Conservation (phyloP, 2,329 filamentous ascomycete genomes). For the Lachnellula subtilissima region DNA sequence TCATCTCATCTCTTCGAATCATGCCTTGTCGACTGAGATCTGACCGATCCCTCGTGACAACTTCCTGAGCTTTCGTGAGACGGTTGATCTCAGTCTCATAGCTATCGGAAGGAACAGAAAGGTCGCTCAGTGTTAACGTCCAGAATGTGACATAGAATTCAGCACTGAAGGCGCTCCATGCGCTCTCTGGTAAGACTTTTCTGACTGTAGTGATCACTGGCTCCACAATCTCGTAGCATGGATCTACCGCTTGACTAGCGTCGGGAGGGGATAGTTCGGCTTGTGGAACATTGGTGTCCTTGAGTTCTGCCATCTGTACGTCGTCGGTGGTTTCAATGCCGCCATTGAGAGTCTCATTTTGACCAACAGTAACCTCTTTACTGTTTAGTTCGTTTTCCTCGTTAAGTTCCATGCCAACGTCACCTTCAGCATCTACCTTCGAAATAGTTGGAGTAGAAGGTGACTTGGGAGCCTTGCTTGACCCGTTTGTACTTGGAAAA, state of each 20-base stretch:
- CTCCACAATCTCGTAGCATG: conserved; percentile 65
- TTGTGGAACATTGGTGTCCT: conserved; percentile 22
- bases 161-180: conserved; percentile 67
- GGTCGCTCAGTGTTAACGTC: conserved; percentile 78
- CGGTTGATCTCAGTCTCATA: conserved; percentile 73
- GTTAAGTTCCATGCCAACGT: conserved; percentile 37
- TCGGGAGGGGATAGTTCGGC: conserved; percentile 30
- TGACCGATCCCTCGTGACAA: conserved; percentile 64
- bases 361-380: conserved; percentile 3
- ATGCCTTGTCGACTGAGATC: conserved; percentile 66
- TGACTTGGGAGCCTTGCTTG: conserved; percentile 10
- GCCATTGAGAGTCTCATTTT: conserved; percentile 11
- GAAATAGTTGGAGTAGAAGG: background rate
- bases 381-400: conserved; percentile 15
- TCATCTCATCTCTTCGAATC: conserved; percentile 63
- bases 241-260: conserved; percentile 36
- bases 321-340: conserved; percentile 25
- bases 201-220: conserved; percentile 68
- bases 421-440: conserved; percentile 49
- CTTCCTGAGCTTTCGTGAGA: conserved; percentile 61
- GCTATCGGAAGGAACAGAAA: conserved; percentile 68
- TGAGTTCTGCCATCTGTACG: conserved; percentile 37
- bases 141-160: conserved; percentile 90
- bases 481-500: conserved; percentile 20
- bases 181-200: conserved; percentile 53